Evolutionary conservation across 495 filamentous ascomycete genomes (phyloP).

Genomic region (Penicillium tannophilum): DNA sequence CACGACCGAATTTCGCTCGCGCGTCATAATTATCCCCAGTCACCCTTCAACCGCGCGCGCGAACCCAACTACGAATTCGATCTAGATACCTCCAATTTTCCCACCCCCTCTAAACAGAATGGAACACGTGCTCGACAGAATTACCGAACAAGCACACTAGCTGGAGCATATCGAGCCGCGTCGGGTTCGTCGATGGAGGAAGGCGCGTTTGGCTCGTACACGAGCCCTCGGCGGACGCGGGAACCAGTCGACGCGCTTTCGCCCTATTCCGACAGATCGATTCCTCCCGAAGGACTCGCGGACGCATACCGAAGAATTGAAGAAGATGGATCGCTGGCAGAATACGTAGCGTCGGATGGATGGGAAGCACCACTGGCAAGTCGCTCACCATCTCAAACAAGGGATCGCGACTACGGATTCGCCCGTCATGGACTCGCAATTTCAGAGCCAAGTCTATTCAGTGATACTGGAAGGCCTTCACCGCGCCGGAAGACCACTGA

Average conservation of each 20-base stretch:
- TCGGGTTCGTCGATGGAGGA: constrained; percentile 28
- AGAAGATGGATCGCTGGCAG: constrained; percentile 44
- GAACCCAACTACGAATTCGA: constrained; percentile 31
- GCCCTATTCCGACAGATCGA: constrained; percentile 34
- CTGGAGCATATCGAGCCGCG: constrained; percentile 40
- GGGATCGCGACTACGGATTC: constrained; percentile 15
- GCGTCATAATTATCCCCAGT: constrained; percentile 33
- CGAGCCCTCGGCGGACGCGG: constrained; percentile 23
- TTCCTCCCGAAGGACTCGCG: constrained; percentile 44
- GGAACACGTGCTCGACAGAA: constrained; percentile 31
- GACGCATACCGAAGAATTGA: constrained; percentile 50
- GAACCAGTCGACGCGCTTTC: constrained; percentile 17
- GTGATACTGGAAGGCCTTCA: constrained; percentile 34
- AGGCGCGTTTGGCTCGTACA: constrained; percentile 18
- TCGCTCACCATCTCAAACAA: constrained; percentile 31
- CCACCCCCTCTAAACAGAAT: constrained; percentile 34
- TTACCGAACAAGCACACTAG: constrained; percentile 41
- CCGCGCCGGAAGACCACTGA: constrained; percentile 38
- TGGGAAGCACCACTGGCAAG: constrained; percentile 21
- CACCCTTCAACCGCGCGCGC: constrained; percentile 40
- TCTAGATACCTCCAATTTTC: constrained; percentile 32
- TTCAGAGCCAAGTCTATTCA: constrained; percentile 31
- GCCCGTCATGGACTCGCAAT: constrained; percentile 19
- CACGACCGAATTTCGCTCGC: constrained; percentile 24
- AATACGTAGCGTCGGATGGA: constrained; percentile 36